These are phyloP conservation scores for Teunomyces funiuensis DNA, from an alignment of 805 yeast species.

Conservation along the genomic window DNA sequence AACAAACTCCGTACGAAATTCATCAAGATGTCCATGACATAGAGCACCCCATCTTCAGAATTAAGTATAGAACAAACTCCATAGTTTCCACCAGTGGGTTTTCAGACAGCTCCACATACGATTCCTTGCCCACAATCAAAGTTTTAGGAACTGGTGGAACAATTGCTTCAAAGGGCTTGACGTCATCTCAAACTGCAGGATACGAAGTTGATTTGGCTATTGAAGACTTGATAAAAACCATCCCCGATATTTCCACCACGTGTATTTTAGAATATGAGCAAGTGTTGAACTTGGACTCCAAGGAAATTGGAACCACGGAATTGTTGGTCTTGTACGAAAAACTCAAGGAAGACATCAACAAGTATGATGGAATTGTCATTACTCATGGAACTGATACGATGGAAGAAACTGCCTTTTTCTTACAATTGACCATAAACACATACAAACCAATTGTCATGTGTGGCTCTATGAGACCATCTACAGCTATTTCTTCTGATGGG, in stretches of 20 bases:
- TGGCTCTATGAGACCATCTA: constrained; percentile 75
- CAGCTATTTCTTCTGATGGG: constrained; percentile 69
- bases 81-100: constrained; percentile 15
- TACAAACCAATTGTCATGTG: constrained; percentile 62
- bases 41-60: constrained; percentile 34
- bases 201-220: constrained; percentile 52
- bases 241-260: constrained; percentile 55
- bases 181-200: constrained; percentile 52
- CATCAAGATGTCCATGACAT: constrained; percentile 25
- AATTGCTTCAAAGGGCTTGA: constrained; percentile 52
- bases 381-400: constrained; percentile 74
- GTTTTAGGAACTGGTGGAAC: constrained; percentile 62
- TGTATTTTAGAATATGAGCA: constrained; percentile 64
- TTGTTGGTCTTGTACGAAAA: constrained; percentile 47
- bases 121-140: constrained; percentile 38
- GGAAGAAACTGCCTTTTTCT: constrained; percentile 66
- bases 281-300: constrained; percentile 60
- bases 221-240: constrained; percentile 50
- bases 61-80: constrained; percentile 37
- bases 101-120: constrained; percentile 13
- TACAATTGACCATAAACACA: constrained; percentile 48
- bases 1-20: constrained; percentile 15
- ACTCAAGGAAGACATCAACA: constrained; percentile 43
- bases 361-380: constrained; percentile 59
- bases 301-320: constrained; percentile 49